Evolutionary conservation across 2,329 filamentous ascomycete genomes (phyloP).

Genomic region (Cladosporium sp.): DNA sequence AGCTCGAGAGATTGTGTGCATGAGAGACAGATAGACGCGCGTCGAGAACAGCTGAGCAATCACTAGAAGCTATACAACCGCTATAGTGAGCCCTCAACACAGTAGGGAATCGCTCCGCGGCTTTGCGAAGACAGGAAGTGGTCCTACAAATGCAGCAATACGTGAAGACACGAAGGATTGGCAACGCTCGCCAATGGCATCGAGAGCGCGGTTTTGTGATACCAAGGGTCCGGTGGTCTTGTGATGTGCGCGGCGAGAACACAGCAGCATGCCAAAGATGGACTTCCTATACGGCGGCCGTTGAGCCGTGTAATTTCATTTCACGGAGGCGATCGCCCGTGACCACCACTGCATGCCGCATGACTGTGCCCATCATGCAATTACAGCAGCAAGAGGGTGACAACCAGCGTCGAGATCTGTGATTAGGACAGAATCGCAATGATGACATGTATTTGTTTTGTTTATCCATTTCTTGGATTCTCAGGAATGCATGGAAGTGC

Average conservation of each 20-base stretch:
- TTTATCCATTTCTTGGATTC: constrained; percentile 7
- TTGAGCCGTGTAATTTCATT: not conserved
- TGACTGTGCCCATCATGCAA: not conserved
- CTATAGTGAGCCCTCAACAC: not conserved
- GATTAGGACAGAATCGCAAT: not conserved
- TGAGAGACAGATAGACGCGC: not conserved
- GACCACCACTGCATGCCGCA: not conserved
- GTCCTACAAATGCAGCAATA: not conserved
- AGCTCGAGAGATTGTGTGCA: not conserved
- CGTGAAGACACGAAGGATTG: constrained; percentile 9
- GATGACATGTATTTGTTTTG: constrained; percentile 6
- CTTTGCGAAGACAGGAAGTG: not conserved
- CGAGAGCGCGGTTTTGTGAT: not conserved
- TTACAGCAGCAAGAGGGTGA: not conserved
- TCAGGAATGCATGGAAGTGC: constrained; percentile 5
- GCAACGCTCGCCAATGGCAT: constrained; percentile 4
- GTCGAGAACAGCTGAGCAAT: not conserved
- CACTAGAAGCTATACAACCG: not conserved
- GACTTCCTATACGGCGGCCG: constrained; percentile 3
- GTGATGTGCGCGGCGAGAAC: constrained; percentile 4
- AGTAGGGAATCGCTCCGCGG: not conserved
- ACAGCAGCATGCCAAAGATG: constrained; percentile 1
- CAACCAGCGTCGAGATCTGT: not conserved
- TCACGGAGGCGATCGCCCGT: not conserved
- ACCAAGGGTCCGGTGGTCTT: not conserved